Evolutionary conservation across 192 early-diverging fungal species (phyloP), one percentile per base, ranked within the genome.

Genomic region (Lobosporangium transversale): DNA sequence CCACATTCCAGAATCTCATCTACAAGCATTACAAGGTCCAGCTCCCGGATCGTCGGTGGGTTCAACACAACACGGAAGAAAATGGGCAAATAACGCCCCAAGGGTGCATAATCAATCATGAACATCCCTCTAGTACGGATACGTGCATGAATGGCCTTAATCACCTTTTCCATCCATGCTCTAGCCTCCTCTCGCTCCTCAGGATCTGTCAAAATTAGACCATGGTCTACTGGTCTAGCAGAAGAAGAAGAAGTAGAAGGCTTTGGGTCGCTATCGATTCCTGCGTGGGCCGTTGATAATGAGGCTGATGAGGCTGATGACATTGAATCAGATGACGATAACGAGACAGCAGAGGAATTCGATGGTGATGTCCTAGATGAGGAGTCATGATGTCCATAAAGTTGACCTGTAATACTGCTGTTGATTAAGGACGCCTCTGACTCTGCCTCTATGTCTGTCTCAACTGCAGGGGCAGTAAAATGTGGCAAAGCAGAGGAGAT

Each of bases 31-130:
- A 58, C 59, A 32, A 92, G 69, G 65, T 88, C 76, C 40, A 73
- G 55, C 20, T 88, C 84, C 12, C 78, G 69, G 20, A 83, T 70
- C n/a, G 85, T 80, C 10, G 92, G 91, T 21, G 84, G 83, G 81
- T 94, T 92, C 24, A 92, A 60, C 5, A 90, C 87, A 9, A 94
- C 74, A 35, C 94, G 84, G 70, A 93, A 91, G 62, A 95, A 95
- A 11, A 79, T 51, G 3, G 88, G 84, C 0, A 87, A 63, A 32
- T 84, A 62, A 7, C 27, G 5, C 12, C 64, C 36, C 15, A 85
- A 35, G 10, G 84, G 85, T 10, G 93, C 89, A 67, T 92, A 94
- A 70, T 95, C 94, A 8, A 95, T 68, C 70, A 93, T 83, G 66
- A 89, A 84, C 21, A 60, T 63, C 6, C 91, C 91, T 12, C 73